Conservation (phyloP, 2,329 filamentous ascomycete genomes). For the Metarhizium brunneum region DNA sequence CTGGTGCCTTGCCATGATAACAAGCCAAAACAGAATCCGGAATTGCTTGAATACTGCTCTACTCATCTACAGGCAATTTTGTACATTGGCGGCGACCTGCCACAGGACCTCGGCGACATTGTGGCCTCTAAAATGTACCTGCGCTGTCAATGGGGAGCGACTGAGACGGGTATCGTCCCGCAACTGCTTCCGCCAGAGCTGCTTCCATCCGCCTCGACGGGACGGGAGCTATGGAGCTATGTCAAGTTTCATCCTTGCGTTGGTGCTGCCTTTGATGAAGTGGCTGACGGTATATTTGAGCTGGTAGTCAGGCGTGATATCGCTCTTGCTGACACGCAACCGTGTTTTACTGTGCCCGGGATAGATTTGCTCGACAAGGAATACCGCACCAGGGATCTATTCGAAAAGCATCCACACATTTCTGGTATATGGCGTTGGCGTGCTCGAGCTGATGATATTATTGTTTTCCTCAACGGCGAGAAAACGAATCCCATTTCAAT, state of each 20-base stretch:
- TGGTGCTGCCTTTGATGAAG: slow-evolving; percentile 1
- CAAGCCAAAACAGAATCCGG: too few relatives aligned
- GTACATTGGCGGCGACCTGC: not conserved
- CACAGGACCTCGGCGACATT: not conserved
- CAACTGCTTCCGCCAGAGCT: not conserved
- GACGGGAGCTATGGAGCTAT: not conserved
- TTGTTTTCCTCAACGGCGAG: slow-evolving; percentile 5
- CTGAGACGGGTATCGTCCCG: slow-evolving; percentile 1
- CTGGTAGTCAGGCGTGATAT: not conserved
- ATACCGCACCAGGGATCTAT: slow-evolving; percentile 1
- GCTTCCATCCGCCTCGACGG: not conserved
- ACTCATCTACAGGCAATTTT: too few relatives aligned
- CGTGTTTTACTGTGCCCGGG: not conserved
- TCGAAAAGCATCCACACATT: not conserved
- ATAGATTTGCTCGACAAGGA: not conserved
- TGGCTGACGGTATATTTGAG: not conserved
- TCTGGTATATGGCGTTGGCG: not conserved
- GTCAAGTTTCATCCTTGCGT: slow-evolving; percentile 1
- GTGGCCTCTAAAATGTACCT: slow-evolving; percentile 2
- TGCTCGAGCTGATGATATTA: slow-evolving; percentile 5
- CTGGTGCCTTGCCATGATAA: too few relatives aligned
- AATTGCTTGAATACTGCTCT: too few relatives aligned
- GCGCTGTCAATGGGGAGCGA: slow-evolving; percentile 2
- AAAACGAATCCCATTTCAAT: slow-evolving; percentile 4
- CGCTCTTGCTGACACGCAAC: not conserved